Evolutionary conservation across 192 early-diverging fungal genomes (phyloP).

Genomic region (Coemansia sp.): DNA sequence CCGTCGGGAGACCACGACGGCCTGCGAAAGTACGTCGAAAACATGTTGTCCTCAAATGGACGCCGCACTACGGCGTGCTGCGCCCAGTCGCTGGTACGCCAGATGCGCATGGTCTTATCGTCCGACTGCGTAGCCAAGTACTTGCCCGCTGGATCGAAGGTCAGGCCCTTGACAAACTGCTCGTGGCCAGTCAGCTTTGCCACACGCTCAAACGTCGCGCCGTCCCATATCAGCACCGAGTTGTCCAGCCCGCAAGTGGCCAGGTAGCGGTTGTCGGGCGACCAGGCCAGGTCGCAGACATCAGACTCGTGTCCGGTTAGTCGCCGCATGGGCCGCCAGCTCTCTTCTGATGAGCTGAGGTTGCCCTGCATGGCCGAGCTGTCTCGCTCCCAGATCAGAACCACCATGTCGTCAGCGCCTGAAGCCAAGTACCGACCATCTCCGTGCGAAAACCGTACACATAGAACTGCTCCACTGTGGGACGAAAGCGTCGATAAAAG

Average conservation of each 20-base stretch:
- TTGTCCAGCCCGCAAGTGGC: constrained; percentile 92
- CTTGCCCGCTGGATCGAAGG: constrained; percentile 95
- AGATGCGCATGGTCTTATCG: constrained; percentile 87
- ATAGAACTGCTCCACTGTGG: constrained; percentile 90
- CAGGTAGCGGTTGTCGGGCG: constrained; percentile 79
- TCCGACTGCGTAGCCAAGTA: constrained; percentile 94
- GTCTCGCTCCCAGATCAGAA: constrained; percentile 90
- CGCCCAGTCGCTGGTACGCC: constrained; percentile 87
- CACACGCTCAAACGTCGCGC: constrained; percentile 72
- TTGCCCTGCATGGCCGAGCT: not conserved
- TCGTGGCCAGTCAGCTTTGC: constrained; percentile 69
- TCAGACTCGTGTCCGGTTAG: constrained; percentile 89
- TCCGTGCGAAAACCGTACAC: constrained; percentile 80
- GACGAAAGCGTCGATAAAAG: constrained; percentile 80
- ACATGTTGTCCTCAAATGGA: constrained; percentile 78
- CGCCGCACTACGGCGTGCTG: constrained; percentile 72
- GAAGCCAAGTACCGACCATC: constrained; percentile 80
- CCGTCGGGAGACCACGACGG: constrained; percentile 98
- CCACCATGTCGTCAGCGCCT: constrained; percentile 90
- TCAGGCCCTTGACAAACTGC: constrained; percentile 95
- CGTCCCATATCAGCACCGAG: constrained; percentile 86
- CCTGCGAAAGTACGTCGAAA: constrained; percentile 88
- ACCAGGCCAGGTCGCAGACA: constrained; percentile 93
- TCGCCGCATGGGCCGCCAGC: constrained; percentile 74
- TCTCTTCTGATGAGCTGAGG: constrained; percentile 48